Conservation (phyloP, 768 basidiomycete species). For the Lactarius deliciosus region DNA sequence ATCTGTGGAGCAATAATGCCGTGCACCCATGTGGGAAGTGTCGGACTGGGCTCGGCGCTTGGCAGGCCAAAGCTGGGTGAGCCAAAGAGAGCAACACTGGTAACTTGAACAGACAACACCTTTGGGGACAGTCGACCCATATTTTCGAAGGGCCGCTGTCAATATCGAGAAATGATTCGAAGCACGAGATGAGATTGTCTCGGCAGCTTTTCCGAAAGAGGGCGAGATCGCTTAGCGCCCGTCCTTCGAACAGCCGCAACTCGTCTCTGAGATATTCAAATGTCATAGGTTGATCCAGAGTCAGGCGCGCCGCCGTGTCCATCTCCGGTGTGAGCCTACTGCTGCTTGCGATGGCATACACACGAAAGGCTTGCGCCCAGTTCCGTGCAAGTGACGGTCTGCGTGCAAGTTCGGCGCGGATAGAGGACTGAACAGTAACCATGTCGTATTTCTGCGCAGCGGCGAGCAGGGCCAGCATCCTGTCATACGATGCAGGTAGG, state of each 20-base stretch:
- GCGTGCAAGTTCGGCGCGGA: not conserved
- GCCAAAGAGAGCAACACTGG: no score
- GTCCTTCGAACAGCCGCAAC: not conserved
- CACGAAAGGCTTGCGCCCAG: slow-evolving; percentile 13
- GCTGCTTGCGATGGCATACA: slow-evolving; percentile 26
- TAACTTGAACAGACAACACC: not conserved
- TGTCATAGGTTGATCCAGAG: slow-evolving; percentile 8
- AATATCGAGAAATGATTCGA: not conserved
- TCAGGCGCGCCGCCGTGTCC: not conserved
- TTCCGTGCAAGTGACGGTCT: not conserved
- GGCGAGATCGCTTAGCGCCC: not conserved
- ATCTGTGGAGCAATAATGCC: not conserved
- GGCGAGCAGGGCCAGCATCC: slow-evolving; percentile 12
- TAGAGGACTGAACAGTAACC: slow-evolving; percentile 1
- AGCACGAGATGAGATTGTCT: not conserved
- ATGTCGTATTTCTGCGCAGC: slow-evolving; percentile 33
- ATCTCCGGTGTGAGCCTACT: slow-evolving; percentile 1
- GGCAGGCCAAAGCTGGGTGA: not conserved
- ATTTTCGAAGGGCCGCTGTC: not conserved
- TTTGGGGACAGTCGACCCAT: not conserved
- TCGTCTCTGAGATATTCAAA: not conserved
- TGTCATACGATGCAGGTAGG: not conserved
- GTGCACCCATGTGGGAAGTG: not conserved
- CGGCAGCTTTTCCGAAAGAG: not conserved
- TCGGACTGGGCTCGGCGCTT: not conserved